These are phyloP conservation scores for Herpomyces periplanetae DNA, from an alignment of 2,329 filamentous ascomycete species.

Conservation along the genomic window DNA sequence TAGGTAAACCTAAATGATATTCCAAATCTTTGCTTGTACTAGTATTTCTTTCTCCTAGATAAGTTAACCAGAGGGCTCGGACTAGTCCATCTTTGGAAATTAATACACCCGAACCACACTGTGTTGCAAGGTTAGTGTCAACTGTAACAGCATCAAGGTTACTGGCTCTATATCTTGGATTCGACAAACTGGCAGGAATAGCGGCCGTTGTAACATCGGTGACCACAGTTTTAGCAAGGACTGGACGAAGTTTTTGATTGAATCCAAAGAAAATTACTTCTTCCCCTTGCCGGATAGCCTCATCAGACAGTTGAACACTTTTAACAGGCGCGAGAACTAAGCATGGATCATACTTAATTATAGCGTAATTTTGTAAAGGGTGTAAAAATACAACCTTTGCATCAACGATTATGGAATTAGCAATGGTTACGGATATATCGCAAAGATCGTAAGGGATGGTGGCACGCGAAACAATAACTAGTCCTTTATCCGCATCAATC, in stretches of 20 bases:
- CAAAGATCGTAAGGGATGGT: slow-evolving; percentile 87
- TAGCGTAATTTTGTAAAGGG: slow-evolving; percentile 77
- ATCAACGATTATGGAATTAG: slow-evolving; percentile 73
- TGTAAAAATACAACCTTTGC: slow-evolving; percentile 86
- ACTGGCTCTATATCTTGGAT: slow-evolving; percentile 66
- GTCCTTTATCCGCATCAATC: slow-evolving; percentile 78
- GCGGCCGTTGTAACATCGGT: slow-evolving; percentile 91
- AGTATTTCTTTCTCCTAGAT: slow-evolving; percentile 51
- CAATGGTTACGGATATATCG: slow-evolving; percentile 80
- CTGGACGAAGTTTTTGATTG: slow-evolving; percentile 71
- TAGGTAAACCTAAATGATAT: slow-evolving; percentile 71
- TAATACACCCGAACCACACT: slow-evolving; percentile 75
- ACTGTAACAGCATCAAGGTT: slow-evolving; percentile 92
- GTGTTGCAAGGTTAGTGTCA: slow-evolving; percentile 56
- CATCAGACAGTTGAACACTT: slow-evolving; percentile 41
- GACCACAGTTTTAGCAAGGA: slow-evolving; percentile 68
- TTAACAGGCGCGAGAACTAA: slow-evolving; percentile 78
- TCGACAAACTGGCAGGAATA: slow-evolving; percentile 66
- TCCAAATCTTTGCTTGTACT: slow-evolving; percentile 60
- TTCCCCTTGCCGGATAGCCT: slow-evolving; percentile 59
- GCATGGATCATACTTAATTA: slow-evolving; percentile 69
- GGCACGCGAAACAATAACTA: slow-evolving; percentile 71
- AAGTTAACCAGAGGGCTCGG: slow-evolving; percentile 81
- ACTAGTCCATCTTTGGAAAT: slow-evolving; percentile 64
- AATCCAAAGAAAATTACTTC: slow-evolving; percentile 93